Percentiles rank a stretch among this genome's conserved stretches.
phyloP scores from a whole-genome alignment of 2,329 filamentous ascomycete genomes.

The Fusarium sp. region DNA sequence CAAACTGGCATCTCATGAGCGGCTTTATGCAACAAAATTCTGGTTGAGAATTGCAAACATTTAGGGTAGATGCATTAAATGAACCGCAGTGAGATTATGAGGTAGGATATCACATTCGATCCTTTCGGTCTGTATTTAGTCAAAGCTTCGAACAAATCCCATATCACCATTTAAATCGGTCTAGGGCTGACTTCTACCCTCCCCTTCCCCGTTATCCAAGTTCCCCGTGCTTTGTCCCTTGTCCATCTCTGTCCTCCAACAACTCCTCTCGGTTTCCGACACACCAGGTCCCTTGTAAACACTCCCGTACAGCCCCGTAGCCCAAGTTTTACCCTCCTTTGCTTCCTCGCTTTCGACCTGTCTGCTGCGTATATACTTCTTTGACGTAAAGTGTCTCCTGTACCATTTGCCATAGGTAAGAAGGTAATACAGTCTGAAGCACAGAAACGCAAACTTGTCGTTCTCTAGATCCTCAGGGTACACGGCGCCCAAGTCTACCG shows the following conservation, averaged over 20 bases:
- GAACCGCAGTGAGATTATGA: no score
- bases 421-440: conserved; percentile 74
- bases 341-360: conserved; percentile 56
- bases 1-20: no score
- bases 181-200: conserved; percentile 53
- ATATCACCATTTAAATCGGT: no score
- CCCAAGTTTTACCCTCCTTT: conserved; percentile 67
- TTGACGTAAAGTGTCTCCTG: conserved; percentile 52
- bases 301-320: conserved; percentile 71
- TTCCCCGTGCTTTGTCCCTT: conserved; percentile 56
- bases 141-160: no score
- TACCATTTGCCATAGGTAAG: conserved; percentile 76
- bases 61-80: no score
- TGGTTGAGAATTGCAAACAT: no score
- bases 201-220: conserved; percentile 51
- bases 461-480: conserved; percentile 67
- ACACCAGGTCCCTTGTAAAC: conserved; percentile 74
- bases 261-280: conserved; percentile 64
- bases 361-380: conserved; percentile 24
- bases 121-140: no score
- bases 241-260: conserved; percentile 62
- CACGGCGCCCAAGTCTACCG: conserved; percentile 21
- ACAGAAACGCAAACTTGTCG: conserved; percentile 73
- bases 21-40: no score
- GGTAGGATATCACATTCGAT: no score